A percentile compares a stretch with the other conserved stretches of the same genome.
phyloP scores from a whole-genome alignment of 805 yeast species.

The Saccharomycopsis sp. region DNA sequence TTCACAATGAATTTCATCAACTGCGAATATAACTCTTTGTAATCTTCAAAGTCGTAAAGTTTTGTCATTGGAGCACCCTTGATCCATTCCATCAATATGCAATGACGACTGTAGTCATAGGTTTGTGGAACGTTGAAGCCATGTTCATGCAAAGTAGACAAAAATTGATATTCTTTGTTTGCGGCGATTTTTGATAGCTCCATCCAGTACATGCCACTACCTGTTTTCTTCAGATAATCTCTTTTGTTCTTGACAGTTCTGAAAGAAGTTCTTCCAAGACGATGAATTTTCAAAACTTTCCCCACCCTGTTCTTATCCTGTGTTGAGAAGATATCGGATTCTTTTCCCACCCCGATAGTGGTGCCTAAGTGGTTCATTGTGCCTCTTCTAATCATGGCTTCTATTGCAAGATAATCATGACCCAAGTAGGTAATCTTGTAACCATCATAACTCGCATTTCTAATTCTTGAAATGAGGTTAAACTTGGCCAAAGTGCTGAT shows the following conservation, averaged over 20 bases:
- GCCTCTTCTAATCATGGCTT: slow-evolving; percentile 67
- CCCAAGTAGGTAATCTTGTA: slow-evolving; percentile 84
- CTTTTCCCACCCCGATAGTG: slow-evolving; percentile 94
- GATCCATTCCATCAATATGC: slow-evolving; percentile 86
- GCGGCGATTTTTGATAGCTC: slow-evolving; percentile 84
- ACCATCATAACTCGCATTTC: slow-evolving; percentile 95
- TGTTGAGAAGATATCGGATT: slow-evolving; percentile 86
- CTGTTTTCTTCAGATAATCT: slow-evolving; percentile 72
- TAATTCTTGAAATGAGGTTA: slow-evolving; percentile 61
- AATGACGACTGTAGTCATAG: slow-evolving; percentile 81
- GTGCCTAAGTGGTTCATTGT: slow-evolving; percentile 72
- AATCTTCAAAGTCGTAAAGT: slow-evolving; percentile 58
- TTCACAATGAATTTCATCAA: slow-evolving; percentile 81
- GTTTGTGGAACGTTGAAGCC: slow-evolving; percentile 88
- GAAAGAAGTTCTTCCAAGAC: slow-evolving; percentile 91
- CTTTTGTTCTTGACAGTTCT: slow-evolving; percentile 87
- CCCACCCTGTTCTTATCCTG: slow-evolving; percentile 57
- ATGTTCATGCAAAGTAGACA: slow-evolving; percentile 61
- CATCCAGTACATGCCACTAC: slow-evolving; percentile 86
- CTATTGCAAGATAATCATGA: slow-evolving; percentile 84
- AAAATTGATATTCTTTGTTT: slow-evolving; percentile 81
- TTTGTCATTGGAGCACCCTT: slow-evolving; percentile 87
- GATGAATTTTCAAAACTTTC: slow-evolving; percentile 78
- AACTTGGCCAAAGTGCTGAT: slow-evolving; percentile 83
- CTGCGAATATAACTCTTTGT: slow-evolving; percentile 67